These are phyloP conservation scores for Penicillium freii DNA, from an alignment of 2,329 filamentous ascomycete genomes.

Conservation along the genomic window DNA sequence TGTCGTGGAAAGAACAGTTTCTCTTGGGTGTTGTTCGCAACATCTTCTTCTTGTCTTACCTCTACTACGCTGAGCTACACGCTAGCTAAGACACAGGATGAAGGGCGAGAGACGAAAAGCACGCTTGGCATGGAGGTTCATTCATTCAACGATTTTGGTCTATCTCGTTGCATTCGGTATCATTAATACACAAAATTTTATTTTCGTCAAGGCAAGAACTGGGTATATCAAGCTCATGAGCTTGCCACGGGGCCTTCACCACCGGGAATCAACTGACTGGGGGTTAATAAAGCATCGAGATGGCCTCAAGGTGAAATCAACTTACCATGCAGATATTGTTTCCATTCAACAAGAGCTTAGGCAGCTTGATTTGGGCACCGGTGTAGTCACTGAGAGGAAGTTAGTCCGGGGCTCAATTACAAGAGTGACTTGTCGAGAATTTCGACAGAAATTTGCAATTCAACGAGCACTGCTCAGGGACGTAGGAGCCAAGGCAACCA, in stretches of 20 bases:
- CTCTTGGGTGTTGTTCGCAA: not conserved
- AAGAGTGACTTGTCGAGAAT: not conserved
- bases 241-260: conserved; percentile 64
- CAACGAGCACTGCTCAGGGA: not conserved
- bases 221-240: conserved; percentile 20
- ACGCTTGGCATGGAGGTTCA: conserved; percentile 1
- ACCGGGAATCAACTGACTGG: conserved; percentile 68
- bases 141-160: conserved; percentile 22
- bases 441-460: not conserved
- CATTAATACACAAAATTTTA: conserved; percentile 22
- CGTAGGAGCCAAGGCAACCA: not conserved
- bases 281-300: conserved; percentile 6
- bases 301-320: not conserved
- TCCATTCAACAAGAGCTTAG: conserved; percentile 93
- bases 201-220: conserved; percentile 15
- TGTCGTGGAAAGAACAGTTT: not conserved
- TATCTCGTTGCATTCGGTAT: conserved; percentile 25
- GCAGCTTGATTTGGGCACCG: conserved; percentile 80
- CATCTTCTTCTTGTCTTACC: not conserved
- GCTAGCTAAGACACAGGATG: not conserved
- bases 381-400: conserved; percentile 71
- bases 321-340: conserved; percentile 99
- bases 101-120: not conserved
- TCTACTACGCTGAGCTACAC: not conserved
- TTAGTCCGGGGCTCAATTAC: conserved; percentile 16